Evolutionary conservation across 768 basidiomycete genomes (phyloP), one percentile per base, ranked within the genome.

Genomic region (Dictyophora rubrovolvata): DNA sequence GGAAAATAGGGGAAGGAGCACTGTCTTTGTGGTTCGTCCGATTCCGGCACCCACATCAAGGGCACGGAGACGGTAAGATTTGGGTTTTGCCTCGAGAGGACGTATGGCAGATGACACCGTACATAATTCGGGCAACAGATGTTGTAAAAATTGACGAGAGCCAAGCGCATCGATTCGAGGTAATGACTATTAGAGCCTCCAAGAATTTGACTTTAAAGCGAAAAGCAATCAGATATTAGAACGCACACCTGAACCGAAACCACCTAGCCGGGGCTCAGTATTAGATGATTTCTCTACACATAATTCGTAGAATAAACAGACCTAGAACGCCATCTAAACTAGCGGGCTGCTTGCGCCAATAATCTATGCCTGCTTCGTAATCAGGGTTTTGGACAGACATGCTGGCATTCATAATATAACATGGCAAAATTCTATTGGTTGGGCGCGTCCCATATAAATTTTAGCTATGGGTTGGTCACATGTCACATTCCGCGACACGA

Each of bases 11-110:
- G 86, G 87, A n/a, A 97, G 80, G 35, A 99, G 82, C 12, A 93
- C 90, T 63, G 89, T 84, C 1, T 82, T 76, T 0, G 93, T 95
- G 23, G 96, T 93, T 55, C 95, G 85, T 11, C 95, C 95, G 52
- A 99, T 86, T 11, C 95, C 95, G 6, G 93, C 93, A 16, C 89
- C 95, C 60, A 93, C 91, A 66, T 99, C 95, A 20, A 99, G 79
- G 0, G 89, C 93, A 49, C 90, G 82, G 23, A 76, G 81, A 50
- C 82, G 75, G 21, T 77, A 74, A 11, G 68, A n/a, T 14, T 65
- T 64, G 54, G 47, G 55, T 63, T 47, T 51, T 56, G 53, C 42
- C 55, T 66, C 62, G 35, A 83, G 75, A 1, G 78, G 82, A 53
- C 80, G 78, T 53, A 91, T 70, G 2, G 89, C 82, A 37, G 90